Conservation (phyloP, 257 asterid genomes). For the Anisodus acutangulus region DNA sequence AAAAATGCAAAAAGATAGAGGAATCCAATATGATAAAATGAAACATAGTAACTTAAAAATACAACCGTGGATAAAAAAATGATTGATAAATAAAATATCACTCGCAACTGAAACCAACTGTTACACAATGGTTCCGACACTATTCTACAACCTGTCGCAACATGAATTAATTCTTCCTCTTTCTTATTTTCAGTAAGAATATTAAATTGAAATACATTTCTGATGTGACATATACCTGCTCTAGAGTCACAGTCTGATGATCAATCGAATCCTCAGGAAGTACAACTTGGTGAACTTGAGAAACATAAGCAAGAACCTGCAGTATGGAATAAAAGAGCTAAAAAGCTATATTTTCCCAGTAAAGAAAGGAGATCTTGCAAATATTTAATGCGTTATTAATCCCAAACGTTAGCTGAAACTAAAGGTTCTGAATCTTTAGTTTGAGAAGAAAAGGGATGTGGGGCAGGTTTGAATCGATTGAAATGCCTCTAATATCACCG, state of each 20-base stretch:
- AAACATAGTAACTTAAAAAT: background rate
- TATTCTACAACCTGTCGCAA: background rate
- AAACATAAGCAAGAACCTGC: slow-evolving; percentile 96
- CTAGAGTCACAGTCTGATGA: slow-evolving; percentile 69
- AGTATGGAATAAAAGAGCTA: slow-evolving; percentile 31
- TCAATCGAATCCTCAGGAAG: slow-evolving; percentile 82
- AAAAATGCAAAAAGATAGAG: background rate
- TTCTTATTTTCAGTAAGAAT: slow-evolving; percentile 14
- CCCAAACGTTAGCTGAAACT: background rate
- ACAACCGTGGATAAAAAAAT: background rate
- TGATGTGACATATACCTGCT: slow-evolving; percentile 59
- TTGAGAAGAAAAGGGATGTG: background rate
- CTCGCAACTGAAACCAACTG: background rate
- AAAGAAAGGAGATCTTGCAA: slow-evolving; percentile 1
- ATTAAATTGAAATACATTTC: slow-evolving; percentile 29
- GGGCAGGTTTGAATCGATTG: background rate
- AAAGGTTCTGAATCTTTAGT: background rate
- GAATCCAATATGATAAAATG: background rate
- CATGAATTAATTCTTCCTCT: background rate
- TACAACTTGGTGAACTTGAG: slow-evolving; percentile 87
- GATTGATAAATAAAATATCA: background rate
- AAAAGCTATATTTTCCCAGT: background rate
- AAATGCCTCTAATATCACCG: background rate
- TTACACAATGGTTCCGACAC: background rate
- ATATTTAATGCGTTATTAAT: slow-evolving; percentile 1